A percentile compares a stretch with the other conserved stretches of the same genome.
These are phyloP conservation scores for Tagetes patula DNA, from an alignment of 129 eudicot species.

Conservation along the genomic window DNA sequence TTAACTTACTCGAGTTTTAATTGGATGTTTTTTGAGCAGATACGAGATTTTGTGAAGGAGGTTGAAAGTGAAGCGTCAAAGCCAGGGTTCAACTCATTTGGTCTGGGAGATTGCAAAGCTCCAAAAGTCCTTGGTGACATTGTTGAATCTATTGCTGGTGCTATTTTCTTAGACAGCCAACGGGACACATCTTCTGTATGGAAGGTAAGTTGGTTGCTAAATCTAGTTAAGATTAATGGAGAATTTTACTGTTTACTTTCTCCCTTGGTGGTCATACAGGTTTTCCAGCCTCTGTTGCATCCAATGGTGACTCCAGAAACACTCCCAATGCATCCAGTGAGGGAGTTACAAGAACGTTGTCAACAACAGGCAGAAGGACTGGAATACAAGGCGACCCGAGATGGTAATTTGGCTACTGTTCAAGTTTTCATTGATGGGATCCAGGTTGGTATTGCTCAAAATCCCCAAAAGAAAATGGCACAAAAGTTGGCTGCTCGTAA, in stretches of 20 bases:
- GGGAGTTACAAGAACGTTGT: constrained; percentile 97
- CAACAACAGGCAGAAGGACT: constrained; percentile 99
- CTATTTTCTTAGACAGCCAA: constrained; percentile 77
- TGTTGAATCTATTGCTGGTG: constrained; percentile 97
- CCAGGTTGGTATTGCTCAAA: constrained; percentile 81
- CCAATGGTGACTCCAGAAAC: constrained; percentile 99
- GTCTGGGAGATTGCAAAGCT: constrained; percentile 98
- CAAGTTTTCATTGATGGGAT: constrained; percentile 85
- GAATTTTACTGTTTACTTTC: not conserved
- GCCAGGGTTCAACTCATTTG: constrained; percentile 90
- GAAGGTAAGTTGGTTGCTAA: constrained; percentile 52
- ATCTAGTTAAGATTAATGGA: constrained; percentile 1
- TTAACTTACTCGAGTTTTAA: not conserved
- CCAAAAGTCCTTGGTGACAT: constrained; percentile 99
- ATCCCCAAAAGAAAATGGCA: constrained; percentile 97
- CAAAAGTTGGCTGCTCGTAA: constrained; percentile 96
- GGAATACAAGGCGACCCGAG: constrained; percentile 88
- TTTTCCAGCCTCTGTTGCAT: constrained; percentile 83
- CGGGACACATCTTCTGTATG: constrained; percentile 76
- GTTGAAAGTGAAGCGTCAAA: constrained; percentile 61
- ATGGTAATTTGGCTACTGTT: constrained; percentile 88
- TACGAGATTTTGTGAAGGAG: constrained; percentile 92
- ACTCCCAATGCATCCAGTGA: constrained; percentile 97
- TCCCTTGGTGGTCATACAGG: constrained; percentile 41
- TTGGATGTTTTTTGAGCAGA: constrained; percentile 42